These are phyloP conservation scores for Zarea fungicola DNA, from an alignment of 2,329 filamentous ascomycete species.

Conservation along the genomic window DNA sequence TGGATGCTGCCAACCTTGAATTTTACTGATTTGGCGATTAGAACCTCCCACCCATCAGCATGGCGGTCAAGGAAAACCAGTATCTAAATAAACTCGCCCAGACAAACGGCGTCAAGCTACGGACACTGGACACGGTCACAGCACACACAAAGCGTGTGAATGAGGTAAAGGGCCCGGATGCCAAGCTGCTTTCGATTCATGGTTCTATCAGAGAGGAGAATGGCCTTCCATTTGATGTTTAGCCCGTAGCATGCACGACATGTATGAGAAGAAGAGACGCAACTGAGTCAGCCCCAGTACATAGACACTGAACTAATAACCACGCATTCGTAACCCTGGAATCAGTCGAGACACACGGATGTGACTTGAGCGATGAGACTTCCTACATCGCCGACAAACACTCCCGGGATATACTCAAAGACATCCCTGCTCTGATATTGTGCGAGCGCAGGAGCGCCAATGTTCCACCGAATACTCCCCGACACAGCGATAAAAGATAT, in stretches of 20 bases:
- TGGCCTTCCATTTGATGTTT: not conserved
- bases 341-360: no score
- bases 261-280: no score
- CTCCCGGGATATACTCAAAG: no score
- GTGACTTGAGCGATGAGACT: no score
- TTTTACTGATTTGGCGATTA: not conserved
- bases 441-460: no score
- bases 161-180: not conserved
- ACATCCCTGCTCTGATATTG: no score
- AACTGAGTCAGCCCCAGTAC: no score
- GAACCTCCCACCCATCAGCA: slow-evolving; percentile 2
- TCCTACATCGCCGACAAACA: no score
- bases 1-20: not conserved
- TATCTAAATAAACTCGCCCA: not conserved
- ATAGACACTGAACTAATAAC: no score
- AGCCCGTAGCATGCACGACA: not conserved
- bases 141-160: not conserved
- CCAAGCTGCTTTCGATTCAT: slow-evolving; percentile 4
- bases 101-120: not conserved
- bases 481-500: no score
- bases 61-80: slow-evolving; percentile 5
- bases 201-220: slow-evolving; percentile 2
- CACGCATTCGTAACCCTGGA: no score
- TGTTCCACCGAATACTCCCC: no score
- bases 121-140: not conserved